Evolutionary conservation across 345 rosid genomes (phyloP).

Genomic region (Cardamine resedifolia): DNA sequence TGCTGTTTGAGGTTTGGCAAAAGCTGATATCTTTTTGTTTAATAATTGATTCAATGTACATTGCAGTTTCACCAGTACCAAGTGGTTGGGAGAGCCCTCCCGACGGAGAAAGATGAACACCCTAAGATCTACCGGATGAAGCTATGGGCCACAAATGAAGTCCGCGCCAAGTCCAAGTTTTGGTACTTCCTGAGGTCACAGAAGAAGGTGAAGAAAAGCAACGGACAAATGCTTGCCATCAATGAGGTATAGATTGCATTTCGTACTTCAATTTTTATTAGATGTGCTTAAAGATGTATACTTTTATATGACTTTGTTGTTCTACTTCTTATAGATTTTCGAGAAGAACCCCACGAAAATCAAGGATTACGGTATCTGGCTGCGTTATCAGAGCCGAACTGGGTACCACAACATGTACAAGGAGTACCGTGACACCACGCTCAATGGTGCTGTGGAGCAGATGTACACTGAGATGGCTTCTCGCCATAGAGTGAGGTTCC

Average conservation of each 20-base stretch:
- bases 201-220: slow-evolving; percentile 58
- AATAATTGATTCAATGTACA: background rate
- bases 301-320: background rate
- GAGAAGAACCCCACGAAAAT: slow-evolving; percentile 64
- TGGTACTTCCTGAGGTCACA: slow-evolving; percentile 57
- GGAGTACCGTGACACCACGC: slow-evolving; percentile 57
- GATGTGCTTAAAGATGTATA: background rate
- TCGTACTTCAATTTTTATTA: background rate
- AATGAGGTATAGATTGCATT: slow-evolving; percentile 42
- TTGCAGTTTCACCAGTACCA: slow-evolving; percentile 66
- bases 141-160: slow-evolving; percentile 65
- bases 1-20: background rate
- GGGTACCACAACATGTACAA: slow-evolving; percentile 63
- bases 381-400: slow-evolving; percentile 60
- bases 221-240: slow-evolving; percentile 56
- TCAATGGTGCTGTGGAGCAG: slow-evolving; percentile 64
- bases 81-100: slow-evolving; percentile 65
- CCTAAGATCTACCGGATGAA: slow-evolving; percentile 69
- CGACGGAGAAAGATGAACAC: slow-evolving; percentile 51
- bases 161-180: slow-evolving; percentile 62
- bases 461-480: slow-evolving; percentile 77
- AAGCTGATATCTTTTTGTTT: background rate
- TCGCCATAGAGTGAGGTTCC: slow-evolving; percentile 65
- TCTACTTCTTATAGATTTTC: slow-evolving; percentile 42
- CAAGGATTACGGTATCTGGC: slow-evolving; percentile 61